Evolutionary conservation across 306 rosid genomes (phyloP).

Genomic region (Ceratonia siliqua): DNA sequence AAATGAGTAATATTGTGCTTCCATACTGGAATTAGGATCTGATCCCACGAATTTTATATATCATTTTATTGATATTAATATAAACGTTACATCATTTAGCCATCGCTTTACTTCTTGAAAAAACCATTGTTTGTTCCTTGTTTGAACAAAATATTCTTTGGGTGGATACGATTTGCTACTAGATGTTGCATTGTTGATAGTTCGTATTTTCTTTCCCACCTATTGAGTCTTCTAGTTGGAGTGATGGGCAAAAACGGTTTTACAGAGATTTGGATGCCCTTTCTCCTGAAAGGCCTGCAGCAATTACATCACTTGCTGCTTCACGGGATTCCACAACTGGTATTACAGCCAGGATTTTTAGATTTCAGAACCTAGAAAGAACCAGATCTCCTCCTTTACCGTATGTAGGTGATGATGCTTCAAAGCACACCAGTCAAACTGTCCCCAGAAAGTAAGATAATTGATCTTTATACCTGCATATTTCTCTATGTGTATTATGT

Average conservation of each 20-base stretch:
- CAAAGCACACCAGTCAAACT: constrained; percentile 43
- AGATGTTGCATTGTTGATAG: constrained; percentile 13
- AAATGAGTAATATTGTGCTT: neutral
- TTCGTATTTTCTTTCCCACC: constrained; percentile 42
- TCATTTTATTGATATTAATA: constrained; percentile 11
- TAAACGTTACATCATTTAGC: too few species aligned
- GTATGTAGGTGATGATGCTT: constrained; percentile 42
- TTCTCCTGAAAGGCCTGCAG: constrained; percentile 47
- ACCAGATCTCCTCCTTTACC: constrained; percentile 45
- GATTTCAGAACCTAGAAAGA: constrained; percentile 46
- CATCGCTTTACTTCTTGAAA: neutral
- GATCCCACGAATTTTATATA: neutral
- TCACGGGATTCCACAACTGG: constrained; percentile 46
- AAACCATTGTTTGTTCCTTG: neutral
- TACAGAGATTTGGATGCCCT: constrained; percentile 43
- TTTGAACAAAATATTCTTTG: neutral
- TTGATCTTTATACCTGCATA: neutral
- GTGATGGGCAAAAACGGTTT: neutral
- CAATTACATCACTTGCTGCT: constrained; percentile 44
- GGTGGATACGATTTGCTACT: neutral
- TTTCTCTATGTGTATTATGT: constrained; percentile 27
- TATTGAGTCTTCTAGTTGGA: constrained; percentile 17
- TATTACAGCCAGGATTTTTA: constrained; percentile 50
- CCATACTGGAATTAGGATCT: neutral
- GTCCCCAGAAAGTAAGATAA: constrained; percentile 40